These are phyloP conservation scores for Metschnikowia rubicola DNA, from an alignment of 805 yeast genomes.

Conservation along the genomic window DNA sequence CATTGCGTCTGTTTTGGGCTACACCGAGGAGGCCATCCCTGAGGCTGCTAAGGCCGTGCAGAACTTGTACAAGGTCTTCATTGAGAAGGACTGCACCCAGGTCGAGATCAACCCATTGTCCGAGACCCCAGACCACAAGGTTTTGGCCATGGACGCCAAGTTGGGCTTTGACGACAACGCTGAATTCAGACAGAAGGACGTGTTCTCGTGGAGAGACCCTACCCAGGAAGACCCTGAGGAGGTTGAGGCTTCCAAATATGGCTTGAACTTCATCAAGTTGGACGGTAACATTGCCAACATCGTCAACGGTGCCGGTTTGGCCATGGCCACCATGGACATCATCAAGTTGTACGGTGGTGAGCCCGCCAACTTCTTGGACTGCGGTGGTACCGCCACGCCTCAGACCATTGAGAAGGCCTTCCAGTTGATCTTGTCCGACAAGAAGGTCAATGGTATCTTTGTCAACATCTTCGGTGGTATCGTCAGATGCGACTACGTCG, in stretches of 20 bases:
- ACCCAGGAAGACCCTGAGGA: slow-evolving; percentile 98
- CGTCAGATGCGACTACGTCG: slow-evolving; percentile 98
- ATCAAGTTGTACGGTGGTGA: slow-evolving; percentile 97
- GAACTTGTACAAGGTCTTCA: slow-evolving; percentile 84
- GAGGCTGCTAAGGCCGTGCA: slow-evolving; percentile 86
- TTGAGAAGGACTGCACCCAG: slow-evolving; percentile 93
- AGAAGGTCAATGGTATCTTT: slow-evolving; percentile 88
- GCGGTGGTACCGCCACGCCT: slow-evolving; percentile 99
- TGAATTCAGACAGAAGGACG: slow-evolving; percentile 88
- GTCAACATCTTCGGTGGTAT: slow-evolving; percentile 99
- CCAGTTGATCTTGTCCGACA: slow-evolving; percentile 85
- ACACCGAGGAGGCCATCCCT: slow-evolving; percentile 68
- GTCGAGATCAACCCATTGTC: slow-evolving; percentile 98
- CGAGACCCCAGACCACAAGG: slow-evolving; percentile 86
- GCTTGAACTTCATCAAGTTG: slow-evolving; percentile 93
- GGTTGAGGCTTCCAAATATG: slow-evolving; percentile 84
- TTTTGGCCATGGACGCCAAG: slow-evolving; percentile 98
- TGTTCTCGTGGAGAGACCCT: slow-evolving; percentile 93
- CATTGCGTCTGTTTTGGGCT: slow-evolving; percentile 79
- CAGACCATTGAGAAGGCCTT: slow-evolving; percentile 97
- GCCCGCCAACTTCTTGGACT: slow-evolving; percentile 98
- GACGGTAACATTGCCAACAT: slow-evolving; percentile 98
- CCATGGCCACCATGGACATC: slow-evolving; percentile 99
- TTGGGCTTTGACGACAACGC: slow-evolving; percentile 98
- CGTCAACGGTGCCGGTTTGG: slow-evolving; percentile 99